phyloP scores from a whole-genome alignment of 257 asterid genomes.

The Solanum pennellii region DNA sequence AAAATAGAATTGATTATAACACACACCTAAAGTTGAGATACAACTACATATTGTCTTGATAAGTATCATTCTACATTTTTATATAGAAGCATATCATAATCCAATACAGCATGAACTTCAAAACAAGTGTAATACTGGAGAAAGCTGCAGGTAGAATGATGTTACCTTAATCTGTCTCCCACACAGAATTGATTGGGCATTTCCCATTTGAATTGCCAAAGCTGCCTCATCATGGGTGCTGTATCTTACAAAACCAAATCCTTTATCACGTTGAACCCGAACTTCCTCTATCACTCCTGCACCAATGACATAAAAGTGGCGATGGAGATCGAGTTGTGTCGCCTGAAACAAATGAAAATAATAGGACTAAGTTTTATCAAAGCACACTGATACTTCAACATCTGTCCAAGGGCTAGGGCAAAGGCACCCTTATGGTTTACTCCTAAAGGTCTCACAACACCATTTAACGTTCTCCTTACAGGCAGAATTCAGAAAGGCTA shows the following conservation, averaged over 20 bases:
- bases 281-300: conserved; percentile 94
- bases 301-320: conserved; percentile 81
- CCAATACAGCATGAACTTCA: neutral
- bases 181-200: conserved; percentile 49
- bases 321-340: conserved; percentile 87
- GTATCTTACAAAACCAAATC: conserved; percentile 90
- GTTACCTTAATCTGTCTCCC: conserved; percentile 85
- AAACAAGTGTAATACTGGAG: neutral
- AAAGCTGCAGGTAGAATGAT: neutral
- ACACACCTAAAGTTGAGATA: neutral
- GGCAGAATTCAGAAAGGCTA: neutral
- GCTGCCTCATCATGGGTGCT: conserved; percentile 88
- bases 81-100: neutral
- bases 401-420: neutral
- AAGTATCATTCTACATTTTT: neutral
- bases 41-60: neutral
- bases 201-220: conserved; percentile 82
- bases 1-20: neutral
- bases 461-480: neutral
- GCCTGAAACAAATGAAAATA: conserved; percentile 32
- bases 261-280: conserved; percentile 89
- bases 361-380: neutral
- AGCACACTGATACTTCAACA: neutral
- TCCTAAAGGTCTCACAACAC: neutral
- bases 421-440: neutral